phyloP scores from a whole-genome alignment of 495 filamentous ascomycete genomes.

The Astrocystis sublimbata region DNA sequence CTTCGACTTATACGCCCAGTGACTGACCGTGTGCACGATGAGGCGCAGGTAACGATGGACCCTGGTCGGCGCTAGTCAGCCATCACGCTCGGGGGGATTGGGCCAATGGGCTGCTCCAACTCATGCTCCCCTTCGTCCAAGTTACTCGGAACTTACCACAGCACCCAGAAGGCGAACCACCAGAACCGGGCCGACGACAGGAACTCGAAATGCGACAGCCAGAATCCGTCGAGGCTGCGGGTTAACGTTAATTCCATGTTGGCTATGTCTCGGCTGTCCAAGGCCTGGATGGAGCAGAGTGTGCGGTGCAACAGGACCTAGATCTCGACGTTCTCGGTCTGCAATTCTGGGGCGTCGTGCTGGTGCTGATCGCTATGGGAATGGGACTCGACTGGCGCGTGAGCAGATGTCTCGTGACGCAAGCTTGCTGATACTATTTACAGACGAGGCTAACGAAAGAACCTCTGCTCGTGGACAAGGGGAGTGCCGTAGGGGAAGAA shows the following conservation, averaged over 20 bases:
- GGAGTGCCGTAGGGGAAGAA: not conserved
- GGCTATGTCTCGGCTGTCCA: no score
- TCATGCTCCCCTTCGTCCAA: no score
- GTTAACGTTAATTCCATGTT: conserved; percentile 36
- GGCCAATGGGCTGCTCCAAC: conserved; percentile 12
- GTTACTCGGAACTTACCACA: conserved; percentile 49
- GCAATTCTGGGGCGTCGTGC: not conserved
- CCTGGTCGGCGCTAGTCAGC: conserved; percentile 38
- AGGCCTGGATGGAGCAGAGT: no score
- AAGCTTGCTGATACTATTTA: conserved; percentile 3
- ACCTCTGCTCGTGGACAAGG: not conserved
- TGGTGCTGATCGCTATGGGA: not conserved
- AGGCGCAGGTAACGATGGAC: conserved; percentile 53
- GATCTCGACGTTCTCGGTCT: not conserved
- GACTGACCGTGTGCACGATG: conserved; percentile 46
- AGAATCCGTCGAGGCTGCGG: conserved; percentile 36
- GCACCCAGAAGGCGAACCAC: conserved; percentile 42
- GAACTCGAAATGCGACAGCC: conserved; percentile 40
- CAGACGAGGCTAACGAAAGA: not conserved
- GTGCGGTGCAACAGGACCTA: not conserved
- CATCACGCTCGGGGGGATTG: conserved; percentile 4
- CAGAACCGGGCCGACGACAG: conserved; percentile 33
- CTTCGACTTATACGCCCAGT: conserved; percentile 45
- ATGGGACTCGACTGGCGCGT: not conserved
- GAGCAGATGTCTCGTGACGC: not conserved